Evolutionary conservation across 179 eudicot species (phyloP).

Genomic region (Actinidia polygama): DNA sequence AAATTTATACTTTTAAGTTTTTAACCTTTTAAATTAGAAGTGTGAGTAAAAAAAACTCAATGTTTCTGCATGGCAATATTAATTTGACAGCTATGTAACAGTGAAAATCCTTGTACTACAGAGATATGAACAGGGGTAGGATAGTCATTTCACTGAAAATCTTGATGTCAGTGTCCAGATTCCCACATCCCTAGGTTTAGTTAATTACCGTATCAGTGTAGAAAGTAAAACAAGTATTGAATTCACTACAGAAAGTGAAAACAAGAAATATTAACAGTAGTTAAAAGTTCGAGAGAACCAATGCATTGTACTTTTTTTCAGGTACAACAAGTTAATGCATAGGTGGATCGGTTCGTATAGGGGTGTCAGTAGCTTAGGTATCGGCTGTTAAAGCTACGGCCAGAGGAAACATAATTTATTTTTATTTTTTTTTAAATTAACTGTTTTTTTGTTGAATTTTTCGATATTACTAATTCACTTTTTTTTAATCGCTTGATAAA

Average conservation of each 20-base stretch:
- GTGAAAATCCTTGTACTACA: not conserved
- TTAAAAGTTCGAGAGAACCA: not conserved
- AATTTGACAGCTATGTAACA: not conserved
- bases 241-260: not conserved
- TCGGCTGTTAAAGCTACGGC: no score
- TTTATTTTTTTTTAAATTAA: no score
- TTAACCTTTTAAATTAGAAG: no score
- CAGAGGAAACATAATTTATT: no score
- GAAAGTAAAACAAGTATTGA: not conserved
- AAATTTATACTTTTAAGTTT: no score
- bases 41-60: no score
- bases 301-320: not conserved
- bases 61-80: not conserved
- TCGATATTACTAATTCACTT: no score
- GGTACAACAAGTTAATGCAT: no score
- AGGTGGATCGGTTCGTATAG: no score
- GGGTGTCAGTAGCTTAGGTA: no score
- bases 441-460: no score
- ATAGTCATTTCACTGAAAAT: not conserved
- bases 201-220: not conserved
- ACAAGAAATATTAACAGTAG: not conserved
- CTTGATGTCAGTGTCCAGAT: constrained; percentile 5
- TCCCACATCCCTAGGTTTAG: not conserved
- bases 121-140: not conserved
- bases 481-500: no score